Evolutionary conservation across 352 stramenopile genomes (phyloP), one percentile per base, ranked within the genome.

Genomic region (Elongisporangium anandrum): DNA sequence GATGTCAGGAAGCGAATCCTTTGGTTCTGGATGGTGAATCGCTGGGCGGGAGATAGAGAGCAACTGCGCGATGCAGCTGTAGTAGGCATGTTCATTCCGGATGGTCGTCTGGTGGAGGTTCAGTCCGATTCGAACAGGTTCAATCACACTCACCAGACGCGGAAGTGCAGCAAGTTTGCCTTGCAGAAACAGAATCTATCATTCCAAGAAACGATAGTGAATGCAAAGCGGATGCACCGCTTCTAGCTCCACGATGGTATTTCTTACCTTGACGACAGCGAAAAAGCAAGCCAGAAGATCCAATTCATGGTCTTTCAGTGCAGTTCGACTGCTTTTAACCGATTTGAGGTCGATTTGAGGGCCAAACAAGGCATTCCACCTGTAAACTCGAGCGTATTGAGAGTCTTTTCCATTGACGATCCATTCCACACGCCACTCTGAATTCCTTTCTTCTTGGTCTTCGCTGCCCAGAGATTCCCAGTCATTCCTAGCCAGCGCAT

Each of bases 31-130:
- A 16, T 49, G 34, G 1, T 15, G 23, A 0, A 19, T 2, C 50
- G 23, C 22, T 51, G 59, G 16, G 16, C 56, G 56, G 24, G 53
- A n/a, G 17, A 93, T 59, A 1, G 73, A 83, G 3, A 97, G 65
- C 10, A 97, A 60, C 52, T 96, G 88, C 0, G 72, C 67, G n/a
- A 97, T 94, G 59, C 85, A 92, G 23, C 69, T 69, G 59, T 96
- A 97, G 66, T 97, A 97, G 2, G 88, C 89, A 16, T 93, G 79
- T 51, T 95, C 87, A 48, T 95, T 94, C 39, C 85, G 81, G 50
- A 97, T 88, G 10, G 68, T 76, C 17, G 88, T 97, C 21, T 73
- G 72, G 68, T 97, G 85, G 4, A 97, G 65, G 38, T 84, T 69
- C 19, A 66, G 68, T 23, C 75, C 73, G 9, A 69, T 20, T 3